A percentile compares a stretch with the other conserved stretches of the same genome.
Evolutionary conservation across 1,284 basidiomycete genomes (phyloP).

Genomic region (Melampsora medusae): DNA sequence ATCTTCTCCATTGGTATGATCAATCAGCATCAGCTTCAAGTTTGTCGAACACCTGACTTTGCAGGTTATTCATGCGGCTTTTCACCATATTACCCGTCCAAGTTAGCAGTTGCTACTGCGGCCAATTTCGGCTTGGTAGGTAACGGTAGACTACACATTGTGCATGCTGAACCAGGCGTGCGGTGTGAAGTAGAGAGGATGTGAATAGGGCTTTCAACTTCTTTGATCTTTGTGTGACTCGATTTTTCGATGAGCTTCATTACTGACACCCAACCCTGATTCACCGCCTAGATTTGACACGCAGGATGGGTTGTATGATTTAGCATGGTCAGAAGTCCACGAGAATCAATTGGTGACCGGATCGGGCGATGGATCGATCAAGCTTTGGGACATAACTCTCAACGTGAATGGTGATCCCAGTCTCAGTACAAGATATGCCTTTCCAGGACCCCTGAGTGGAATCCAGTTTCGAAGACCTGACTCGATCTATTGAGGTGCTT

Average conservation of each 20-base stretch:
- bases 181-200: slow-evolving; percentile 12
- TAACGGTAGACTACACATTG: slow-evolving; percentile 79
- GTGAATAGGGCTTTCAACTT: background rate
- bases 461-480: background rate
- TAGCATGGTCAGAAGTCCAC: slow-evolving; percentile 88
- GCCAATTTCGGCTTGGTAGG: slow-evolving; percentile 95
- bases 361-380: slow-evolving; percentile 86
- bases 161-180: slow-evolving; percentile 48
- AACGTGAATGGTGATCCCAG: slow-evolving; percentile 63
- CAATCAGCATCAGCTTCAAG: slow-evolving; percentile 15
- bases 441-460: background rate
- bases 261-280: background rate
- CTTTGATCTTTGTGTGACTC: background rate
- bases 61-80: slow-evolving; percentile 84
- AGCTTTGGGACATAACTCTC: slow-evolving; percentile 84
- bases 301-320: slow-evolving; percentile 86
- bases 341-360: slow-evolving; percentile 88
- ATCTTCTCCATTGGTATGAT: slow-evolving; percentile 29
- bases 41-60: slow-evolving; percentile 59
- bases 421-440: slow-evolving; percentile 18
- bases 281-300: slow-evolving; percentile 72
- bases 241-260: slow-evolving; percentile 45
- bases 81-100: slow-evolving; percentile 83
- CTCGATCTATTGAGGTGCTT: slow-evolving; percentile 45
- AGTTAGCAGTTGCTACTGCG: slow-evolving; percentile 79